Percentiles rank a stretch among this genome's conserved stretches.
Conservation (phyloP, 345 rosid genomes). For the Murraya paniculata region DNA sequence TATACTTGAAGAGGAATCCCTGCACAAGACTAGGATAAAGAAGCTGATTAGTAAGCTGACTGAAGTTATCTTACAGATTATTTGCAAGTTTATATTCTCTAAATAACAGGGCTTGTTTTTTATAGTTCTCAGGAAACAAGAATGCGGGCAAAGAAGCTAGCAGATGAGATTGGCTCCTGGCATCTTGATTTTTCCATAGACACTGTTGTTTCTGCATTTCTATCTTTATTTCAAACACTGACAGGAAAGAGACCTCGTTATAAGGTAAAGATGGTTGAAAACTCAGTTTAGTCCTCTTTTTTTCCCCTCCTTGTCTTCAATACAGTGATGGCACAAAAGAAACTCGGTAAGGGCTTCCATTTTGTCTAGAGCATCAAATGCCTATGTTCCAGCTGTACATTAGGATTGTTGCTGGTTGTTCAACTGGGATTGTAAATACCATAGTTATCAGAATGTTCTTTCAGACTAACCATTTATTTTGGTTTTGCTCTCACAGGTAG, state of each 20-base stretch:
- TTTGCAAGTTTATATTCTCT: neutral
- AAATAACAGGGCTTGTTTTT: slow-evolving; percentile 7
- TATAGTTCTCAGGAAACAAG: slow-evolving; percentile 77
- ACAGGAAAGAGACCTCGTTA: slow-evolving; percentile 78
- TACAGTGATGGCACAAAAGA: neutral
- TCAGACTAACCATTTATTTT: neutral
- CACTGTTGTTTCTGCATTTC: slow-evolving; percentile 71
- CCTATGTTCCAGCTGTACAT: neutral
- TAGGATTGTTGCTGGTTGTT: neutral
- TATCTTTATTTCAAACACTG: slow-evolving; percentile 73
- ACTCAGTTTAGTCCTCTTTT: neutral
- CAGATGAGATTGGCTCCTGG: slow-evolving; percentile 93
- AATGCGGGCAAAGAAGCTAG: slow-evolving; percentile 69
- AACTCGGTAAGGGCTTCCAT: neutral
- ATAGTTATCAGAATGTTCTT: neutral
- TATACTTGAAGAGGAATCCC: neutral
- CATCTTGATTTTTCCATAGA: slow-evolving; percentile 91
- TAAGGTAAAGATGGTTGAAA: slow-evolving; percentile 48
- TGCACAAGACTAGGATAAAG: neutral
- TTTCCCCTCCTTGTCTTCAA: neutral
- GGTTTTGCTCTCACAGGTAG: slow-evolving; percentile 47
- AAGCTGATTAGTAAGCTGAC: neutral
- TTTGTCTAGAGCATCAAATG: neutral
- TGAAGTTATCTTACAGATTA: neutral
- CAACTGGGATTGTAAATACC: too few species aligned